phyloP scores from a whole-genome alignment of 805 yeast genomes.

The Ogataea polymorpha region DNA sequence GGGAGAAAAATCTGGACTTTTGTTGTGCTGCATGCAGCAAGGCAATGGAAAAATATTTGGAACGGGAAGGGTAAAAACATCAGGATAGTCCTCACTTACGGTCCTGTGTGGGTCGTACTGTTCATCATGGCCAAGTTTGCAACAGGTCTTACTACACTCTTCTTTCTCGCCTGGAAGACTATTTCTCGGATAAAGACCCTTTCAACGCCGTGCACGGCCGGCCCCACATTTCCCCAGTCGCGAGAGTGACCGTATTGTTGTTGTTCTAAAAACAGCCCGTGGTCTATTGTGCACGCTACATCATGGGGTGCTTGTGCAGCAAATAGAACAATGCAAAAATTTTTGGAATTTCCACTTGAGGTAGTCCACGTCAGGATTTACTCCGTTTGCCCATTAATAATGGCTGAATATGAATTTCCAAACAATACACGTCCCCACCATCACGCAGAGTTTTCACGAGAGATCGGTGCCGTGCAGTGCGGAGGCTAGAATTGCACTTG shows the following conservation, averaged over 20 bases:
- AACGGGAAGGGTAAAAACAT: neutral
- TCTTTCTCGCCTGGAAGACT: neutral
- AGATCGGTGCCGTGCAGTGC: constrained; percentile 2
- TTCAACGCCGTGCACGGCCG: neutral
- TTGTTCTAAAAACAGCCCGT: neutral
- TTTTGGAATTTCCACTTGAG: neutral
- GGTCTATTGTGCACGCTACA: neutral
- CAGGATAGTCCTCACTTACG: neutral
- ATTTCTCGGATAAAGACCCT: constrained; percentile 1
- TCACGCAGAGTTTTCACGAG: neutral
- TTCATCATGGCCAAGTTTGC: too few species aligned
- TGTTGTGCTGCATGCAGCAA: constrained; percentile 3
- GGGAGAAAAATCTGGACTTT: constrained; percentile 10
- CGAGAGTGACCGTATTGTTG: neutral
- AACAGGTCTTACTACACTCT: too few species aligned
- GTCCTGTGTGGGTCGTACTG: too few species aligned
- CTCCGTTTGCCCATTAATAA: constrained; percentile 1
- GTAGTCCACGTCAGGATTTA: neutral
- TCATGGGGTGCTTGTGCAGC: neutral
- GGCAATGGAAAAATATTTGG: neutral
- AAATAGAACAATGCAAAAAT: neutral
- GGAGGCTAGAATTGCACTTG: neutral
- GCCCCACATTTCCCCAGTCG: constrained; percentile 8
- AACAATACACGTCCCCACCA: constrained; percentile 8
- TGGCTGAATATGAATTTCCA: neutral